Evolutionary conservation across 2,329 filamentous ascomycete genomes (phyloP), one percentile per base, ranked within the genome.

Genomic region (Colletotrichum orbiculare): DNA sequence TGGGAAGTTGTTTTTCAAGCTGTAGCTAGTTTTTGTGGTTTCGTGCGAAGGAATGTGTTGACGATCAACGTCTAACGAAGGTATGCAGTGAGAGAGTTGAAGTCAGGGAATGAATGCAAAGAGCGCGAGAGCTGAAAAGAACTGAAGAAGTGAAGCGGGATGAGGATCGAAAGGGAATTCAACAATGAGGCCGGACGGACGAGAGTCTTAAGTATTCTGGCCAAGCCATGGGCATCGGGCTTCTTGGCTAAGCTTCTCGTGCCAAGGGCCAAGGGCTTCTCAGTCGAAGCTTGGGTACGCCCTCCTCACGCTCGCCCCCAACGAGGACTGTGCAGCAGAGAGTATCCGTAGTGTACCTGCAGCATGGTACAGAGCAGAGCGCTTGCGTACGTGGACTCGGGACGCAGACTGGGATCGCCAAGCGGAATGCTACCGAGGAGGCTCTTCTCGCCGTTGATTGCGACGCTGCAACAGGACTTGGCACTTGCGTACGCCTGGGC

Each of bases 61-160:
- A 68, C 64, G 66, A 50, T 67, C 64, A 54, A 68, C 66, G 64
- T 60, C 64, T 34, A 65, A 61, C 58, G 62, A 65, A 61, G 10
- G 62, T 60, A 57, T 49, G 47, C 55, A 59, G 56, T 52, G 54
- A 50, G 58, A 41, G 45, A 54, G 25, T 34, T 54, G 12, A n/a
- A 25, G 56, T 25, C 46, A 47, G 57, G 54, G 55, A 67, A 66
- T 50, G 64, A 60, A 56, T 60, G 57, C 48, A 66, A 59, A 54
- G 46, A 55, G 55, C 55, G 55, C 53, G 46, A 62, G 54, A 64
- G 48, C 55, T 64, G 59, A 60, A 64, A 52, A 43, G 4, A 25
- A 49, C 35, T 38, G 66, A 50, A 64, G 47, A 66, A 67, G 52
- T 57, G 54, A 66, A 66, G 54, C 63, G 55, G 58, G 58, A 68